A percentile compares a stretch with the other conserved stretches of the same genome.
These are phyloP conservation scores for Dictyostelium firmibasis DNA, from an alignment of 78 protist species.

Conservation along the genomic window DNA sequence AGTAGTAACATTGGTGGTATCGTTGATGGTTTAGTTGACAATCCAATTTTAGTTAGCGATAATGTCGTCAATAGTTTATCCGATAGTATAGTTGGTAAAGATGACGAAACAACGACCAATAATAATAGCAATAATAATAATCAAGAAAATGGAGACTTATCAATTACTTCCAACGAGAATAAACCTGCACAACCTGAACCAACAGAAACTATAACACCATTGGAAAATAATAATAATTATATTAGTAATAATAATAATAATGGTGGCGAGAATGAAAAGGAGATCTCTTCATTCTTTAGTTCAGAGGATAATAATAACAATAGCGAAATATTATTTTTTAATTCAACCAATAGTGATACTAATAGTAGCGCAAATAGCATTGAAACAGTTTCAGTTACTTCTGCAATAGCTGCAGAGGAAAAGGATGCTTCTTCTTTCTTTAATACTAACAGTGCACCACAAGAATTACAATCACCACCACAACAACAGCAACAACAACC, in stretches of 20 bases:
- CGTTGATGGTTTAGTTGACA: neutral
- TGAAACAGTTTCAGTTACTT: neutral
- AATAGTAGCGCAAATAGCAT: constrained; percentile 1
- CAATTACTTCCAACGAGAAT: neutral
- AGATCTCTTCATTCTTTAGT: constrained; percentile 43
- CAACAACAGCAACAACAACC: neutral
- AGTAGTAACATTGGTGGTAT: neutral
- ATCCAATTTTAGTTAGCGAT: neutral
- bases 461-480: neutral
- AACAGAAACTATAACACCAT: neutral
- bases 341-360: neutral
- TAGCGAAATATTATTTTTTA: neutral
- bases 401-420: constrained; percentile 1
- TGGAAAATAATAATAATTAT: neutral
- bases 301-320: neutral
- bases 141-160: neutral
- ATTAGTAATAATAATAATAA: neutral
- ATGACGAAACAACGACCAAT: neutral
- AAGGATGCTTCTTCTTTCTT: constrained; percentile 23
- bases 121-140: neutral
- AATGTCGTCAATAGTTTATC: neutral
- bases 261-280: neutral
- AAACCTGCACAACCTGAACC: neutral
- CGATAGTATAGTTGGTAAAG: neutral
- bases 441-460: neutral